Evolutionary conservation across 2,329 filamentous ascomycete genomes (phyloP).

Genomic region (Ophiostoma sp.): DNA sequence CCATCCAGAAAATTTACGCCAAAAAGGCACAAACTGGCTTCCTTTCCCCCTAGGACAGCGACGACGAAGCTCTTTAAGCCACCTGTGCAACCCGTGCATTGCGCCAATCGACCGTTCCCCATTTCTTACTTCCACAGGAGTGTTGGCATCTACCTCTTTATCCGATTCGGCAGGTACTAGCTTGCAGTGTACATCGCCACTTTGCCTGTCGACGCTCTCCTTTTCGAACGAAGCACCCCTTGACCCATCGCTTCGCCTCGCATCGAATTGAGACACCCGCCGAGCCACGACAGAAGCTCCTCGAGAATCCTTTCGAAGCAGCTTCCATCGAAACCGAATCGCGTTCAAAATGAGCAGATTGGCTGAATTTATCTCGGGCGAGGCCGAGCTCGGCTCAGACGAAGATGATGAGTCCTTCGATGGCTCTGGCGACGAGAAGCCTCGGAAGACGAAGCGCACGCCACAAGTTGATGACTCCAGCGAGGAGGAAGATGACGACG

Average conservation of each 20-base stretch:
- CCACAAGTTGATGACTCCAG: conserved; percentile 71
- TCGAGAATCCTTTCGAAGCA: too few species aligned
- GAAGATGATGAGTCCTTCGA: conserved; percentile 80
- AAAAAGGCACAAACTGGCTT: conserved; percentile 15
- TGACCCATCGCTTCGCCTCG: neutral
- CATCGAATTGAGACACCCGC: conserved; percentile 3
- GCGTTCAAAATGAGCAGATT: conserved; percentile 55
- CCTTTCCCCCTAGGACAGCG: conserved; percentile 10
- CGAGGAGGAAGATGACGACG: conserved; percentile 87
- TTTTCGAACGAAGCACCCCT: conserved; percentile 1
- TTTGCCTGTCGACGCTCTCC: conserved; percentile 11
- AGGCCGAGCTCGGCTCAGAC: conserved; percentile 80
- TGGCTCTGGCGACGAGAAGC: conserved; percentile 69
- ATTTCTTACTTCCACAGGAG: neutral
- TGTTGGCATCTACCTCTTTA: neutral
- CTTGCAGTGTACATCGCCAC: conserved; percentile 1
- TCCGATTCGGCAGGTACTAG: conserved; percentile 6
- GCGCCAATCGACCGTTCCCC: conserved; percentile 14
- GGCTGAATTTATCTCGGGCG: conserved; percentile 73
- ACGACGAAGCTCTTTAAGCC: conserved; percentile 15
- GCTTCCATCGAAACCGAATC: neutral
- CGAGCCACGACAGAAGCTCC: neutral
- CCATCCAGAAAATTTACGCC: conserved; percentile 21
- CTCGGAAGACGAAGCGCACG: conserved; percentile 38
- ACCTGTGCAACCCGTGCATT: conserved; percentile 14